Conservation (phyloP, 78 protist genomes). For the Paratrimastix pyriformis region DNA sequence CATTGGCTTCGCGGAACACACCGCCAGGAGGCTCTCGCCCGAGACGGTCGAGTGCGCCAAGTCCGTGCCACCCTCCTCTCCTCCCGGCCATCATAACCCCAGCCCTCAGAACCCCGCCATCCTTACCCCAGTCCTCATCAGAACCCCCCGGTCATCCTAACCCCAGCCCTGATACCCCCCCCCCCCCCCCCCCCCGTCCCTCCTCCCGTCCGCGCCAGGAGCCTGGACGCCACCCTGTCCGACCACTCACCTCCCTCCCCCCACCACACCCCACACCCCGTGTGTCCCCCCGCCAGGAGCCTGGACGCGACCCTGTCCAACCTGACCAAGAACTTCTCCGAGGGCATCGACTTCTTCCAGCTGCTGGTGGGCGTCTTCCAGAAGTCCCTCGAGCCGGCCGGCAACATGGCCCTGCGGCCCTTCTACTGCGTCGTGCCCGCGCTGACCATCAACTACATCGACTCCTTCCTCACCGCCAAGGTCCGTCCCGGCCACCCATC, state of each 20-base stretch:
- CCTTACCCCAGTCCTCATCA: no score
- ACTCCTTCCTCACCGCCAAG: conserved; percentile 38
- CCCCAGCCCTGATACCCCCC: no score
- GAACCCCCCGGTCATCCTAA: conserved; percentile 42
- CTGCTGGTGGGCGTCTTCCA: conserved; percentile 60
- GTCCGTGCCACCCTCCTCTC: background rate
- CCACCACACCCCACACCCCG: no score
- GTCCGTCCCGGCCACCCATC: background rate
- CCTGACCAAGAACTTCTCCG: conserved; percentile 56
- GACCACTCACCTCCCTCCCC: no score
- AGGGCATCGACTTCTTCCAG: conserved; percentile 78
- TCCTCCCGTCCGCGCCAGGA: no score
- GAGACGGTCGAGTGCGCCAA: conserved; percentile 34
- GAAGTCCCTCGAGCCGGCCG: conserved; percentile 21
- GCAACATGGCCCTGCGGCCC: conserved; percentile 50
- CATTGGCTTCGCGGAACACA: conserved; percentile 54
- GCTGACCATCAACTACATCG: conserved; percentile 66
- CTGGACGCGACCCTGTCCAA: conserved; percentile 49
- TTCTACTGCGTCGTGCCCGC: conserved; percentile 81
- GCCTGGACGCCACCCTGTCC: conserved; percentile 44
- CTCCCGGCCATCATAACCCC: no score
- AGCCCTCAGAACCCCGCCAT: no score
- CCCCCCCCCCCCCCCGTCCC: no score
- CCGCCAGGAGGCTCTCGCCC: conserved; percentile 25
- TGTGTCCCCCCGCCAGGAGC: conserved; percentile 24